Percentiles rank a stretch among this genome's conserved stretches.
Conservation (phyloP, 2,329 filamentous ascomycete species). For the Pseudogymnoascus sp. region DNA sequence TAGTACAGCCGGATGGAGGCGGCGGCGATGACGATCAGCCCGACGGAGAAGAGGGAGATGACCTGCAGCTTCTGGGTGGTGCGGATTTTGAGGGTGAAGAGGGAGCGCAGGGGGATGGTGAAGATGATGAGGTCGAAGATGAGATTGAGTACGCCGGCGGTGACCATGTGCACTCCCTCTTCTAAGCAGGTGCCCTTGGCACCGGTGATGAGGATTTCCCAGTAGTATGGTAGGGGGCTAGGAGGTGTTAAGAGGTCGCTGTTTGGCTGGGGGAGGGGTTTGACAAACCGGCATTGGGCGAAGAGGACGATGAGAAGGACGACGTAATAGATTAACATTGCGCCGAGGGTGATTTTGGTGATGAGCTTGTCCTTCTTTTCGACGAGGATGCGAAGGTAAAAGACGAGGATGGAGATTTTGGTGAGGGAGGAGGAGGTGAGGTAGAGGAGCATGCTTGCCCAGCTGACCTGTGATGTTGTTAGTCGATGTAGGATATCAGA, state of each 20-base stretch:
- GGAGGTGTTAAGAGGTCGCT: not conserved
- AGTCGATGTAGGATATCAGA: not conserved
- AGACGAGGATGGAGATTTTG: slow-evolving; percentile 12
- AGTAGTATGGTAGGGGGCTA: slow-evolving; percentile 2
- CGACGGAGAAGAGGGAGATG: not conserved
- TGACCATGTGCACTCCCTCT: not conserved
- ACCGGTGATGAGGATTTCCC: not conserved
- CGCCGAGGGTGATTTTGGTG: not conserved
- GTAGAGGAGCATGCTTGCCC: slow-evolving; percentile 10
- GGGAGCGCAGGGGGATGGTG: not conserved
- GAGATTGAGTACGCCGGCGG: not conserved
- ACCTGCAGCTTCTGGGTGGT: slow-evolving; percentile 7
- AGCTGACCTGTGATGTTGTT: slow-evolving; percentile 5
- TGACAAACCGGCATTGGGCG: slow-evolving; percentile 6
- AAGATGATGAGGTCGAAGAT: slow-evolving; percentile 6
- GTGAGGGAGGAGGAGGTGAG: slow-evolving; percentile 6
- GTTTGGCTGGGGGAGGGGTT: not conserved
- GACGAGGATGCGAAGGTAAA: slow-evolving; percentile 12
- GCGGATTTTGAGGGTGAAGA: slow-evolving; percentile 4
- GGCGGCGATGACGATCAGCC: not conserved
- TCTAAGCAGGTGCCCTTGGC: not conserved
- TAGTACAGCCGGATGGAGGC: slow-evolving; percentile 5
- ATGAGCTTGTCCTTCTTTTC: not conserved
- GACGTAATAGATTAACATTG: not conserved
- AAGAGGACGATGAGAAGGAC: not conserved